Conservation (phyloP, 176 grass and related monocot species). For the Guadua angustifolia region DNA sequence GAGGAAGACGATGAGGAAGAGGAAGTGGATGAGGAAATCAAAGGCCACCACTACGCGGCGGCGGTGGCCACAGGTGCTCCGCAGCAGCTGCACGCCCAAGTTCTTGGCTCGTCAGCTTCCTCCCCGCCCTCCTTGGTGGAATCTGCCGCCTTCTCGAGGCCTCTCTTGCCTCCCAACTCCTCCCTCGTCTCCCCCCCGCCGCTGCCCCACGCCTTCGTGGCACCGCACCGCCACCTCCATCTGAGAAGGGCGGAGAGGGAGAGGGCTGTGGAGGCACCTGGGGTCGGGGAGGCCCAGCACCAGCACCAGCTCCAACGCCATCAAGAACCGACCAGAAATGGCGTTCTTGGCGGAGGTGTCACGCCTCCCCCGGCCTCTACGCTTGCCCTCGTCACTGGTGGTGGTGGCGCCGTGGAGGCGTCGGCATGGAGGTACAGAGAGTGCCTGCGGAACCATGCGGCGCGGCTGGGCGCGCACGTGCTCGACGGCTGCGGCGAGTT, state of each 20-base stretch:
- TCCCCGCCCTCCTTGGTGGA: constrained; percentile 36
- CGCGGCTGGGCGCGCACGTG: constrained; percentile 82
- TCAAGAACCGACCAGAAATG: constrained; percentile 51
- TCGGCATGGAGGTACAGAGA: constrained; percentile 73
- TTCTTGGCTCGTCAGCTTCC: constrained; percentile 34
- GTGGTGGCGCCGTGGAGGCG: neutral
- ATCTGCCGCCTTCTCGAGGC: constrained; percentile 61
- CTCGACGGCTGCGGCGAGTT: constrained; percentile 97
- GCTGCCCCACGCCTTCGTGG: constrained; percentile 27
- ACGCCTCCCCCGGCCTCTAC: neutral
- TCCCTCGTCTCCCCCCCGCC: constrained; percentile 55
- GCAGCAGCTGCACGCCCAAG: constrained; percentile 39
- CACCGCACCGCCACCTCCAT: constrained; percentile 35
- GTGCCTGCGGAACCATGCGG: constrained; percentile 83
- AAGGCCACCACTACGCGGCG: constrained; percentile 38
- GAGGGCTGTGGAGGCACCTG: constrained; percentile 21
- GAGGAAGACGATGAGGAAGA: constrained; percentile 40
- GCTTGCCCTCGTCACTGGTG: neutral
- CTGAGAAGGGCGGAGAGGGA: constrained; percentile 44
- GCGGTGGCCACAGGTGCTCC: constrained; percentile 25
- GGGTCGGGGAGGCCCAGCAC: constrained; percentile 31
- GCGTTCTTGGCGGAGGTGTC: constrained; percentile 9
- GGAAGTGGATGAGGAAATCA: constrained; percentile 29
- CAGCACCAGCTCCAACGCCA: constrained; percentile 41
- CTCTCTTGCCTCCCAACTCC: constrained; percentile 68